A percentile compares a stretch with the other conserved stretches of the same genome.
Conservation (phyloP, 306 rosid species). For the Acmispon strigosus region DNA sequence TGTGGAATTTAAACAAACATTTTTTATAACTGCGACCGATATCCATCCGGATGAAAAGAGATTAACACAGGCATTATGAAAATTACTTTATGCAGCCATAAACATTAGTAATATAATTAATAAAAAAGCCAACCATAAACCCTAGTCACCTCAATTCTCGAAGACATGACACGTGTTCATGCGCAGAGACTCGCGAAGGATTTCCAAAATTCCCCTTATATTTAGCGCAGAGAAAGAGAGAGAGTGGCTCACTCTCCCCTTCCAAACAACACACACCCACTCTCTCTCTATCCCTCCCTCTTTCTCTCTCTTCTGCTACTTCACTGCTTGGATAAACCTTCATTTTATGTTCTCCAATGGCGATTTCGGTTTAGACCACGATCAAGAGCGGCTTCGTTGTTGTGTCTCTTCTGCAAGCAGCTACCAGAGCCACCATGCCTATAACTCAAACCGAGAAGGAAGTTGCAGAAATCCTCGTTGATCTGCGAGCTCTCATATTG, state of each 20-base stretch:
- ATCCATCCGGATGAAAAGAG: too few species aligned
- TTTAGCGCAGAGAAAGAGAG: not conserved
- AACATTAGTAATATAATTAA: too few species aligned
- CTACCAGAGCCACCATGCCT: not conserved
- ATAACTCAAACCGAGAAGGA: slow-evolving; percentile 18
- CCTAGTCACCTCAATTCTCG: slow-evolving; percentile 40
- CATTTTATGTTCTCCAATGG: not conserved
- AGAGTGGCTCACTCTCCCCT: not conserved
- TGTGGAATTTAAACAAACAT: too few species aligned
- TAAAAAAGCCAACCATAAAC: slow-evolving; percentile 11
- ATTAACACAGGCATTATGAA: too few species aligned
- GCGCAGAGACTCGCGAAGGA: not conserved
- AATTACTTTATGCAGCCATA: too few species aligned
- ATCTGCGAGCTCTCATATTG: not conserved
- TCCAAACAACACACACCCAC: not conserved
- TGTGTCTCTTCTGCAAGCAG: too few species aligned
- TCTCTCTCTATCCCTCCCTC: not conserved
- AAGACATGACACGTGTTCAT: slow-evolving; percentile 40
- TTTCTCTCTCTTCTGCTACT: not conserved
- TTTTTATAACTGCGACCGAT: too few species aligned
- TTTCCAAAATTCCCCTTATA: slow-evolving; percentile 1
- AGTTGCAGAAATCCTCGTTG: slow-evolving; percentile 30
- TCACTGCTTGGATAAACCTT: not conserved
- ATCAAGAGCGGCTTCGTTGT: too few species aligned
- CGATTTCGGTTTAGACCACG: not conserved